A percentile compares a stretch with the other conserved stretches of the same genome.
phyloP scores from a whole-genome alignment of 305 asterid species.

The Salvia sclarea region DNA sequence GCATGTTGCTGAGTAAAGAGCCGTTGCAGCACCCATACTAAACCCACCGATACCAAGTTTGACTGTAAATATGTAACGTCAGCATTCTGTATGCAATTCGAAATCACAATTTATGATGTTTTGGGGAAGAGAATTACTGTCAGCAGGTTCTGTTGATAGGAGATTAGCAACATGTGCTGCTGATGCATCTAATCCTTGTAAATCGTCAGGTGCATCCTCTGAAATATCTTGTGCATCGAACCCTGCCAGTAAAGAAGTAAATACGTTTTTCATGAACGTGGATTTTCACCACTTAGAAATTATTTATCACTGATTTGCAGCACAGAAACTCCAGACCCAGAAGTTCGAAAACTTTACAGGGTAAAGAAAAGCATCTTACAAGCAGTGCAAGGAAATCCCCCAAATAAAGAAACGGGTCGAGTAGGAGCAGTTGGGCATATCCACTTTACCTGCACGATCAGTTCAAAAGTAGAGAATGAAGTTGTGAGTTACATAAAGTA shows the following conservation, averaged over 20 bases:
- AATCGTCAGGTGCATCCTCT: slow-evolving; percentile 64
- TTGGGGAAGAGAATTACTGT: slow-evolving; percentile 47
- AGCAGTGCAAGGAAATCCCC: slow-evolving; percentile 87
- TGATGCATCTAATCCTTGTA: slow-evolving; percentile 76
- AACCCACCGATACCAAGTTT: slow-evolving; percentile 34
- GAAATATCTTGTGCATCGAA: slow-evolving; percentile 72
- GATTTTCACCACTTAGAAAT: background rate
- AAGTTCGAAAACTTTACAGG: background rate
- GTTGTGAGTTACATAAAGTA: slow-evolving; percentile 4
- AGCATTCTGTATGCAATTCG: no score
- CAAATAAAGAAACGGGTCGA: slow-evolving; percentile 72
- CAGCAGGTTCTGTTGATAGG: slow-evolving; percentile 73
- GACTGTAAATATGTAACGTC: slow-evolving; percentile 29
- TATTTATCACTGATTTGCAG: background rate
- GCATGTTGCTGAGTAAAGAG: slow-evolving; percentile 38
- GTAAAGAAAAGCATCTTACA: slow-evolving; percentile 48
- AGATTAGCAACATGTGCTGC: slow-evolving; percentile 86
- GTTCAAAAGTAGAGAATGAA: slow-evolving; percentile 23
- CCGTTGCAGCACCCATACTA: slow-evolving; percentile 38
- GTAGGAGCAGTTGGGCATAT: slow-evolving; percentile 92
- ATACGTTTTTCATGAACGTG: background rate
- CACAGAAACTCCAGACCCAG: background rate
- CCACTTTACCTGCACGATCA: slow-evolving; percentile 71
- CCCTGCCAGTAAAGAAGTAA: slow-evolving; percentile 44
- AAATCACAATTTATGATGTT: background rate